A percentile compares a stretch with the other conserved stretches of the same genome.
phyloP scores from a whole-genome alignment of 352 stramenopile species.

The Pilasporangium apinafurcum region DNA sequence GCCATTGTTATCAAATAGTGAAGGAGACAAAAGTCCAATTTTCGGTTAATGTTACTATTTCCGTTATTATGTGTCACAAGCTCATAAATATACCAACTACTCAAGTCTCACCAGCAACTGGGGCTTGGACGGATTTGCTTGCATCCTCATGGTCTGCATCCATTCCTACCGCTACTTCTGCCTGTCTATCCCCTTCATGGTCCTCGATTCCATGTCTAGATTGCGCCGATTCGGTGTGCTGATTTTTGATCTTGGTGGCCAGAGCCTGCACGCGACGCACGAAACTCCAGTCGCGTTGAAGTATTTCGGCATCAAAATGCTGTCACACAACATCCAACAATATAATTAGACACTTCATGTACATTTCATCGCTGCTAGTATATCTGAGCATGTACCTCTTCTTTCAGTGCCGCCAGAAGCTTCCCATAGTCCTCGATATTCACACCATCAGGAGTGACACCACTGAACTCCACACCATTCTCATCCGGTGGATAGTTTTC shows the following conservation, averaged over 20 bases:
- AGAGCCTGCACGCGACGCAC: conserved; percentile 54
- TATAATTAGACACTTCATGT: background rate
- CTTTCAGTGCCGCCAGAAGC: conserved; percentile 31
- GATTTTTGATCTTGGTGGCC: conserved; percentile 29
- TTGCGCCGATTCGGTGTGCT: conserved; percentile 12
- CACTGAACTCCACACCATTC: background rate
- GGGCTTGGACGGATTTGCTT: too few species aligned
- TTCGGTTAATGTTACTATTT: too few species aligned
- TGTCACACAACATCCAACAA: conserved; percentile 7
- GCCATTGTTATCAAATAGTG: too few species aligned
- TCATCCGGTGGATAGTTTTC: conserved; percentile 28
- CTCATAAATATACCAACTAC: too few species aligned
- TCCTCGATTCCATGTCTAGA: conserved; percentile 18
- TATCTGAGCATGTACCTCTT: too few species aligned
- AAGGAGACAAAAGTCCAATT: too few species aligned
- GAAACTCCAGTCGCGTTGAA: conserved; percentile 51
- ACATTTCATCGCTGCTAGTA: too few species aligned
- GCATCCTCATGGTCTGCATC: too few species aligned
- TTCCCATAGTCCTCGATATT: conserved; percentile 35
- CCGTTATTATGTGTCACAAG: too few species aligned
- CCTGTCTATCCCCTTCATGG: conserved; percentile 1
- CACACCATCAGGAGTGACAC: conserved; percentile 3
- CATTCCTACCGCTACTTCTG: background rate
- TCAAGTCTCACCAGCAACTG: too few species aligned
- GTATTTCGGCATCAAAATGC: conserved; percentile 36